phyloP scores from a whole-genome alignment of 148 eudicot species.

The Rheum nobile region DNA sequence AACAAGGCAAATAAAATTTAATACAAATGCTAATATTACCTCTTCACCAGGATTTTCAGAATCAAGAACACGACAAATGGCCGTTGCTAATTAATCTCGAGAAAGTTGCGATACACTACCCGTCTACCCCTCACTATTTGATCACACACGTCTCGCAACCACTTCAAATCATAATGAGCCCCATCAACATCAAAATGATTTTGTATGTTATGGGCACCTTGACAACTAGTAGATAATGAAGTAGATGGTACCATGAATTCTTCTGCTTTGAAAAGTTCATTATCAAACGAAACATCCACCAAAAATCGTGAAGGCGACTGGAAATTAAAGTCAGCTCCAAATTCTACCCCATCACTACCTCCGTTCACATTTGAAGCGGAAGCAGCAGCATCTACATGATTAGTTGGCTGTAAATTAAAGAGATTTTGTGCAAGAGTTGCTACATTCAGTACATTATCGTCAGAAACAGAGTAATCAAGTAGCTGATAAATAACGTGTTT shows the following conservation, averaged over 20 bases:
- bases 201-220: slow-evolving; percentile 23
- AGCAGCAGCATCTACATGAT: slow-evolving; percentile 10
- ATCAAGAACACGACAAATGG: slow-evolving; percentile 86
- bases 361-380: slow-evolving; percentile 21
- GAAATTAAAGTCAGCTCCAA: slow-evolving; percentile 71
- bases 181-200: slow-evolving; percentile 19
- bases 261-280: slow-evolving; percentile 35
- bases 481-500: slow-evolving; percentile 24
- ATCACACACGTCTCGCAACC: slow-evolving; percentile 74
- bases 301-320: slow-evolving; percentile 71
- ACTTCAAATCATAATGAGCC: slow-evolving; percentile 56
- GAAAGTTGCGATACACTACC: slow-evolving; percentile 75
- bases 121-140: slow-evolving; percentile 52
- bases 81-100: slow-evolving; percentile 84
- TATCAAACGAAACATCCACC: slow-evolving; percentile 52
- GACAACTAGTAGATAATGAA: slow-evolving; percentile 32
- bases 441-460: slow-evolving; percentile 43
- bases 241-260: slow-evolving; percentile 34
- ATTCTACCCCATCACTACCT: slow-evolving; percentile 40
- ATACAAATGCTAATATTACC: slow-evolving; percentile 24
- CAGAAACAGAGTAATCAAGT: slow-evolving; percentile 50
- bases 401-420: slow-evolving; percentile 41
- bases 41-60: slow-evolving; percentile 95
- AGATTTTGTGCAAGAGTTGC: slow-evolving; percentile 46
- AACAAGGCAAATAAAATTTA: background rate